A percentile compares a stretch with the other conserved stretches of the same genome.
Conservation (phyloP, 306 rosid genomes). For the Acacia melanoxylon region DNA sequence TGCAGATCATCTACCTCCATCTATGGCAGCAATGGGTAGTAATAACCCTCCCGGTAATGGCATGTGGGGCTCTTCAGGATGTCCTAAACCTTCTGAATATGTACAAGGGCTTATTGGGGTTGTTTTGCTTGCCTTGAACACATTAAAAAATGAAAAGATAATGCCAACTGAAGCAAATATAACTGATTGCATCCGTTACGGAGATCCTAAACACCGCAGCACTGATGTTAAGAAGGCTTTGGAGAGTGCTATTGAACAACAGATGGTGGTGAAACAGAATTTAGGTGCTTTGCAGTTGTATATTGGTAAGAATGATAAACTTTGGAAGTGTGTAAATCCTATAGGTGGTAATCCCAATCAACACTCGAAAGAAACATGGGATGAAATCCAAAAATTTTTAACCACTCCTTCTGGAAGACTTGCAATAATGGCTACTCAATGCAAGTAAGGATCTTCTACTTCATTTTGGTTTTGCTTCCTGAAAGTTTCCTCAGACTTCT, state of each 20-base stretch:
- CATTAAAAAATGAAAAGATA: constrained; percentile 60
- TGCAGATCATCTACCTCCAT: constrained; percentile 35
- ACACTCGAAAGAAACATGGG: constrained; percentile 51
- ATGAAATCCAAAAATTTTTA: constrained; percentile 47
- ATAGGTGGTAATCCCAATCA: constrained; percentile 48
- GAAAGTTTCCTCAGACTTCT: not conserved
- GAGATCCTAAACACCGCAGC: constrained; percentile 61
- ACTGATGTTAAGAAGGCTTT: constrained; percentile 66
- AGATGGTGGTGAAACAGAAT: constrained; percentile 65
- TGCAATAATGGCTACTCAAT: constrained; percentile 51
- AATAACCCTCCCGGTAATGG: constrained; percentile 44
- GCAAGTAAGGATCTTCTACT: constrained; percentile 46
- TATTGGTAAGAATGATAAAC: constrained; percentile 59
- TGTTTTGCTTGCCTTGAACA: constrained; percentile 58
- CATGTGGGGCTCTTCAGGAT: constrained; percentile 60
- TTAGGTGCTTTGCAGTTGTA: constrained; percentile 62
- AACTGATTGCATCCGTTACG: constrained; percentile 56
- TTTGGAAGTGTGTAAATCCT: constrained; percentile 70
- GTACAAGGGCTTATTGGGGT: constrained; percentile 71
- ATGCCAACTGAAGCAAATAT: constrained; percentile 72
- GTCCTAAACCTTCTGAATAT: constrained; percentile 55
- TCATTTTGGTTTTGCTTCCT: constrained; percentile 8
- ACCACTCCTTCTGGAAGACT: constrained; percentile 52
- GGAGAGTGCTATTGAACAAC: constrained; percentile 61
- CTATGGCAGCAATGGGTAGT: constrained; percentile 29